phyloP scores from a whole-genome alignment of 2,329 filamentous ascomycete genomes.

The Paraphoma sp. region DNA sequence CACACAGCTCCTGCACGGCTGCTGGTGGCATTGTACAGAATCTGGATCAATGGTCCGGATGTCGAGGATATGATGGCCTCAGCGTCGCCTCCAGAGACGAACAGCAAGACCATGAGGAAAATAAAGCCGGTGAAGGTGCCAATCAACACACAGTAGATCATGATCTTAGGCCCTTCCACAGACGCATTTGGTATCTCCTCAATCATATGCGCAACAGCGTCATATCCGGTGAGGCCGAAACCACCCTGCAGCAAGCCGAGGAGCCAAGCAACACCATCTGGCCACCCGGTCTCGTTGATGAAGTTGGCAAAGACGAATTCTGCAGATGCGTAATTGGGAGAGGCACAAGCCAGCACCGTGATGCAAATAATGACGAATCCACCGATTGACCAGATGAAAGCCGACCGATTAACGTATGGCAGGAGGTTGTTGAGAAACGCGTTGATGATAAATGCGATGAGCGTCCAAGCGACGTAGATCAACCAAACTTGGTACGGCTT shows the following conservation, averaged over 20 bases:
- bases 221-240: constrained; percentile 62
- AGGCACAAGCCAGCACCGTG: constrained; percentile 69
- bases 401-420: constrained; percentile 70
- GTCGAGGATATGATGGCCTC: constrained; percentile 61
- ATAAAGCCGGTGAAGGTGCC: constrained; percentile 68
- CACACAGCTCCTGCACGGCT: constrained; percentile 68
- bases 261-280: constrained; percentile 67
- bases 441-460: constrained; percentile 69
- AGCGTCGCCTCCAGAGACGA: constrained; percentile 65
- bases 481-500: constrained; percentile 76
- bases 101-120: constrained; percentile 68
- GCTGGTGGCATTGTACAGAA: constrained; percentile 67
- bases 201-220: constrained; percentile 62
- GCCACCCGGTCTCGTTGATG: constrained; percentile 73
- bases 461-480: constrained; percentile 71
- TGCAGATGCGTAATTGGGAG: constrained; percentile 69
- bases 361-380: constrained; percentile 76
- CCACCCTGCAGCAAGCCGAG: constrained; percentile 61
- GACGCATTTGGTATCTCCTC: constrained; percentile 66
- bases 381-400: constrained; percentile 73
- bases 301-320: constrained; percentile 72
- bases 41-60: constrained; percentile 66
- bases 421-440: constrained; percentile 68
- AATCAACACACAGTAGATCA: constrained; percentile 69
- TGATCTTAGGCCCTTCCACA: constrained; percentile 68